These are phyloP conservation scores for Globisporangium lucens DNA, from an alignment of 352 stramenopile species.

Conservation along the genomic window DNA sequence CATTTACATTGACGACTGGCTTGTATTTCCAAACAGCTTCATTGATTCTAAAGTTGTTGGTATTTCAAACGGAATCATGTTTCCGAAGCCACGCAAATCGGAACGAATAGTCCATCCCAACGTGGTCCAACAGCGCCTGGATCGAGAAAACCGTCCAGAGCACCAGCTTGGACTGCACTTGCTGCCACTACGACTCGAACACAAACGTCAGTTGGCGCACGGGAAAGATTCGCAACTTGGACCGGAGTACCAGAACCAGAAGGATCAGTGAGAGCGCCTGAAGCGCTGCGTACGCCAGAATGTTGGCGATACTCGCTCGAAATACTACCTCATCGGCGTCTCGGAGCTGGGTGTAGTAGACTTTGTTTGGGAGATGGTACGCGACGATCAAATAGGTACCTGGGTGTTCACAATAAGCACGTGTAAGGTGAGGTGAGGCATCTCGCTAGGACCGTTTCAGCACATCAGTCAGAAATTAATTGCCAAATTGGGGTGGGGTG, in stretches of 20 bases:
- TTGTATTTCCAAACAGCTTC: not conserved
- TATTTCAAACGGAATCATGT: no score
- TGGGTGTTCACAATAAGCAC: no score
- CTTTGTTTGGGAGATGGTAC: slow-evolving; percentile 2
- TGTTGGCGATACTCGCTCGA: not conserved
- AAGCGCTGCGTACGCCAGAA: slow-evolving; percentile 1
- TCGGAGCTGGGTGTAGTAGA: slow-evolving; percentile 6
- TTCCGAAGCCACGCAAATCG: slow-evolving; percentile 9
- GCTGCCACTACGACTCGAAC: slow-evolving; percentile 10
- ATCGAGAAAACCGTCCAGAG: slow-evolving; percentile 9
- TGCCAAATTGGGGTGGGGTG: no score
- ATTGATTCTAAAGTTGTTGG: not conserved
- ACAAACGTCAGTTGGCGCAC: slow-evolving; percentile 4
- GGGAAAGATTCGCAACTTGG: not conserved
- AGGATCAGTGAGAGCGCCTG: not conserved
- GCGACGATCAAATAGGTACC: not conserved
- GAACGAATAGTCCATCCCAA: slow-evolving; percentile 9
- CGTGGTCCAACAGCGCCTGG: slow-evolving; percentile 1
- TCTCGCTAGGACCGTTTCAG: not conserved
- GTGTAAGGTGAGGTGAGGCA: no score
- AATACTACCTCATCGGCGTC: not conserved
- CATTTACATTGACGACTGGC: no score
- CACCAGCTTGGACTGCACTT: slow-evolving; percentile 11
- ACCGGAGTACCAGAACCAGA: not conserved
- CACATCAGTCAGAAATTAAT: no score